These are phyloP conservation scores for Capsicum baccatum DNA, from an alignment of 257 asterid species.

Conservation along the genomic window DNA sequence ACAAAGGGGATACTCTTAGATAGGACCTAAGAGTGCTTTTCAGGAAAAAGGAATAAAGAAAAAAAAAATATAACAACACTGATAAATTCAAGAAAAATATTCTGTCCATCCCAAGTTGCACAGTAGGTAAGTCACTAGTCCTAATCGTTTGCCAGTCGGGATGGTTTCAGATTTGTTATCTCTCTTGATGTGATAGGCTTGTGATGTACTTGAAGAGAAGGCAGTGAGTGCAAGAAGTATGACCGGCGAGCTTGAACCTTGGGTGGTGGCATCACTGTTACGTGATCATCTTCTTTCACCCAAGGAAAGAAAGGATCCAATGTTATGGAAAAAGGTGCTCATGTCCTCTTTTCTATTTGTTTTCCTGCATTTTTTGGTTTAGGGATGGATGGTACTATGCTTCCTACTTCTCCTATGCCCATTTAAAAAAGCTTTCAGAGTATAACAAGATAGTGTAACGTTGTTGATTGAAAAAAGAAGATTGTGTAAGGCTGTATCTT, in stretches of 20 bases:
- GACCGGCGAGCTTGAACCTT: slow-evolving; percentile 64
- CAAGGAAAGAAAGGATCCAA: slow-evolving; percentile 75
- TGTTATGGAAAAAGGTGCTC: slow-evolving; percentile 80
- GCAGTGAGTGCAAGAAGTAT: slow-evolving; percentile 58
- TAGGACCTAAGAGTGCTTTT: neutral
- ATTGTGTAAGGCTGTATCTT: neutral
- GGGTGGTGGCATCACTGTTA: slow-evolving; percentile 84
- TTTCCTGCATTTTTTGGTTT: slow-evolving; percentile 17
- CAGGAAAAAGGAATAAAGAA: neutral
- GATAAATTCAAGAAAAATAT: neutral
- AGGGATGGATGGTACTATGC: slow-evolving; percentile 5
- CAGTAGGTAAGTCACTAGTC: neutral
- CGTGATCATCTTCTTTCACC: slow-evolving; percentile 92
- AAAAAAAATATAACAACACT: neutral
- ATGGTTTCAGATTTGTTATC: slow-evolving; percentile 32
- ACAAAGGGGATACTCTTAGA: neutral
- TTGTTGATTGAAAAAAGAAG: neutral
- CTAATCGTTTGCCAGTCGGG: neutral
- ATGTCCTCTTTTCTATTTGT: neutral
- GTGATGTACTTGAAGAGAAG: slow-evolving; percentile 88
- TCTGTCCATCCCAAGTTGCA: slow-evolving; percentile 19
- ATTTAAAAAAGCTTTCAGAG: neutral
- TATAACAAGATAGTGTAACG: neutral
- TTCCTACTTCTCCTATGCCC: neutral
- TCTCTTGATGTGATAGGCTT: slow-evolving; percentile 56